Evolutionary conservation across 345 rosid genomes (phyloP).

Genomic region (Heritiera fomes): DNA sequence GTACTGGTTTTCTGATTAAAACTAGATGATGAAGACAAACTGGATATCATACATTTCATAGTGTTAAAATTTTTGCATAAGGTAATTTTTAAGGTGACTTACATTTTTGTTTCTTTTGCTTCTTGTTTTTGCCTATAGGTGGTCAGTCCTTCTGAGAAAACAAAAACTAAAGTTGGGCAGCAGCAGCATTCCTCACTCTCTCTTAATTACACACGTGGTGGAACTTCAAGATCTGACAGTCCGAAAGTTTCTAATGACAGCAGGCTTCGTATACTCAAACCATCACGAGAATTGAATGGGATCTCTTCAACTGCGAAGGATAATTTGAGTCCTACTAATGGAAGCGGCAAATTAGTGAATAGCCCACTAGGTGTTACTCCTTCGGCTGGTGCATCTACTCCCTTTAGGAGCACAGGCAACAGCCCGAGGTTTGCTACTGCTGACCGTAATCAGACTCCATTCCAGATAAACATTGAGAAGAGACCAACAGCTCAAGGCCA

Average conservation of each 20-base stretch:
- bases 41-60: background rate
- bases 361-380: constrained; percentile 28
- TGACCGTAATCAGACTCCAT: constrained; percentile 30
- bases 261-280: constrained; percentile 47
- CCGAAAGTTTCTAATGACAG: constrained; percentile 32
- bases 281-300: constrained; percentile 40
- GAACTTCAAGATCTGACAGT: constrained; percentile 38
- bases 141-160: constrained; percentile 41
- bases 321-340: constrained; percentile 39
- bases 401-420: constrained; percentile 31
- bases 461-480: constrained; percentile 35
- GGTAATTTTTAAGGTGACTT: background rate
- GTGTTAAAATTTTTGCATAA: background rate
- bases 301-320: constrained; percentile 33
- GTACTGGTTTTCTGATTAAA: too few relatives aligned
- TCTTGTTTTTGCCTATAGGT: constrained; percentile 28
- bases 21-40: too few relatives aligned
- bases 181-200: constrained; percentile 28
- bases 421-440: constrained; percentile 24
- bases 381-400: constrained; percentile 28
- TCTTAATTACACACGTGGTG: constrained; percentile 32
- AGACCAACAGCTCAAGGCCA: constrained; percentile 43
- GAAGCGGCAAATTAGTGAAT: constrained; percentile 29
- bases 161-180: constrained; percentile 34
- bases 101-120: background rate